Percentiles rank a stretch among this genome's conserved stretches.
Evolutionary conservation across 2,329 filamentous ascomycete genomes (phyloP).

Genomic region (Ophiosphaerella herpotricha): DNA sequence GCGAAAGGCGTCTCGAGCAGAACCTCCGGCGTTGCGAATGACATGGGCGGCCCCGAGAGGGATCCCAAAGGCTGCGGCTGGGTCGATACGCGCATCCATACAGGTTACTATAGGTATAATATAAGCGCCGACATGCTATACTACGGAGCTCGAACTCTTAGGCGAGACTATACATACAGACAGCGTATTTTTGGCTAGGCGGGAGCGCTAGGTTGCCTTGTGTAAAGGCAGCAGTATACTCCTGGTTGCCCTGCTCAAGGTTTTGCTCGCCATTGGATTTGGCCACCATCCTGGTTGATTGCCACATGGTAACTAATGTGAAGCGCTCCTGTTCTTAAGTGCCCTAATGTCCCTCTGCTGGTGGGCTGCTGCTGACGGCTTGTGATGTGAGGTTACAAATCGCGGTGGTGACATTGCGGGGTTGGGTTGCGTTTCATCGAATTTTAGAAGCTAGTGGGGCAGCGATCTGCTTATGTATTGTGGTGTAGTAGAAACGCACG

Average conservation of each 20-base stretch:
- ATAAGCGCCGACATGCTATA: slow-evolving; percentile 5
- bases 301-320: not conserved
- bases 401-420: slow-evolving; percentile 19
- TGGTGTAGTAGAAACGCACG: no score
- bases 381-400: not conserved
- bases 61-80: slow-evolving; percentile 71
- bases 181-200: slow-evolving; percentile 70
- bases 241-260: slow-evolving; percentile 61
- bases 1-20: slow-evolving; percentile 70
- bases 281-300: not conserved
- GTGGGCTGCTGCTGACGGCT: not conserved
- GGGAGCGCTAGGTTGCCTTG: slow-evolving; percentile 69
- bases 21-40: slow-evolving; percentile 69
- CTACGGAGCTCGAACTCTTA: no score
- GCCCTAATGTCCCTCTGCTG: slow-evolving; percentile 9
- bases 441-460: not conserved
- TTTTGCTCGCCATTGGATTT: slow-evolving; percentile 57
- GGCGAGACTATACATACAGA: slow-evolving; percentile 53
- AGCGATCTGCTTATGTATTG: slow-evolving; percentile 4
- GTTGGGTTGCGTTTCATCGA: slow-evolving; percentile 17
- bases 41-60: slow-evolving; percentile 77
- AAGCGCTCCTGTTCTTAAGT: not conserved
- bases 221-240: slow-evolving; percentile 64
- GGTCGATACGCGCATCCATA: slow-evolving; percentile 78
- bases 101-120: slow-evolving; percentile 64